Base-by-base conservation (phyloP, 495 filamentous ascomycete genomes). In the Melanomma pulvis-pyrius region DNA sequence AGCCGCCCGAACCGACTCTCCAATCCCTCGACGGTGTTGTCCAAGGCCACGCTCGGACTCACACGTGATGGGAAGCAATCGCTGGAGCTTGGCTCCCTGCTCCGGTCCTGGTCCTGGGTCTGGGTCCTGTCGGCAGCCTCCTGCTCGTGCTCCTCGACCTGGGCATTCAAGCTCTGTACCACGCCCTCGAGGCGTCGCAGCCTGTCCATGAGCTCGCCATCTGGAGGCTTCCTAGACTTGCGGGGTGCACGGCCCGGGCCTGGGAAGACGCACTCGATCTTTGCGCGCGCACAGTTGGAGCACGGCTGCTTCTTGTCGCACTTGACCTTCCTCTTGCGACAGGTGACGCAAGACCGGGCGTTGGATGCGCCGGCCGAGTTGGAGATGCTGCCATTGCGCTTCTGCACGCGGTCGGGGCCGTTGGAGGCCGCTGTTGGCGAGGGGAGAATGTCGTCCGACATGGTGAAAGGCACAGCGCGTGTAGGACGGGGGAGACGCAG, bases 231-330 rank as follows among this genome's bases (percentile, higher is more conserved):
- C 77, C 89, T 82, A 53, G 86, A 80, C 69, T 87, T 84, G 53
- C 90, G 82, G 12, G 90, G 91, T 13, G 92, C 92, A 57, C 92
- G 82, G 17, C 90, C 91, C 0, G 91, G 92, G 0, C 88, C 86
- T 1, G 92, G 92, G 74, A 92, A 96, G 28, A 92, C 78, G 75
- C 92, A 97, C 73, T 92, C 87, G 61, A 89, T 89, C 28, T 87
- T 86, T 11, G 88, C 88, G 71, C 87, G 88, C 52, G 83, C 82
- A 76, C 92, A 97, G 72, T 97, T 96, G 55, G 87, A 87, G 77
- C 92, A 97, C 5, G 92, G 92, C 71, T 82, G 79, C 47, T 85
- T 80, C 76, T 96, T 96, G 79, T 97, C 91, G 77, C 92, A 96
- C 60, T 88, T 88, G 4, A 94, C 91, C 74, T 96, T 96, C 50